Conservation (phyloP, 1,284 basidiomycete genomes). For the Dichomitus squalens region DNA sequence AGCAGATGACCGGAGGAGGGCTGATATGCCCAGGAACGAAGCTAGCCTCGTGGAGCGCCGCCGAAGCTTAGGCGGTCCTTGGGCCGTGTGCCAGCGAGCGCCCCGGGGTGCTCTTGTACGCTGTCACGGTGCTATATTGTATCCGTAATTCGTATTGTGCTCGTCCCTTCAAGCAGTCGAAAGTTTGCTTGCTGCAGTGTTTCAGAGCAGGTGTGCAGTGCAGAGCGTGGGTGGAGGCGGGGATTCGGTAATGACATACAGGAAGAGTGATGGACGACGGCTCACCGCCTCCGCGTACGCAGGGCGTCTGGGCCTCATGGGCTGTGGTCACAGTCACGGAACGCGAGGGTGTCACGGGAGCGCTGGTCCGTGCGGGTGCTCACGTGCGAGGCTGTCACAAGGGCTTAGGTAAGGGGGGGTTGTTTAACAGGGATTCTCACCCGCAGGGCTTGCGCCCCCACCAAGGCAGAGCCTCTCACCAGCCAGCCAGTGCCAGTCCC, state of each 20-base stretch:
- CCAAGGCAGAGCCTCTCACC: constrained; percentile 30
- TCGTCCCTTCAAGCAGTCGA: too few relatives aligned
- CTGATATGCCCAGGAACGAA: constrained; percentile 4
- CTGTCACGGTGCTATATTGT: neutral
- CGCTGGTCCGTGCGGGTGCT: constrained; percentile 25
- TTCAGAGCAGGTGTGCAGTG: neutral
- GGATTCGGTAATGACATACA: too few relatives aligned
- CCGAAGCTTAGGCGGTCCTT: constrained; percentile 4
- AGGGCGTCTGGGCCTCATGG: too few relatives aligned
- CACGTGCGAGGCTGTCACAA: constrained; percentile 25
- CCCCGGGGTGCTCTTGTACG: neutral
- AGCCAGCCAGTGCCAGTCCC: constrained; percentile 23
- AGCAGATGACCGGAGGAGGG: neutral
- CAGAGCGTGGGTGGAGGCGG: neutral
- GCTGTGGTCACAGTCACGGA: constrained; percentile 24
- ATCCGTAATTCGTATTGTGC: neutral
- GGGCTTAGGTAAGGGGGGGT: constrained; percentile 21
- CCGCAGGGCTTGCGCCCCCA: constrained; percentile 27
- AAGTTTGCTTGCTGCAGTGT: neutral
- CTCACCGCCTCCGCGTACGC: too few relatives aligned
- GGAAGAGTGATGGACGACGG: neutral
- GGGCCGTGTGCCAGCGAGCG: neutral
- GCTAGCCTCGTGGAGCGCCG: neutral
- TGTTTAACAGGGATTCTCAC: constrained; percentile 28
- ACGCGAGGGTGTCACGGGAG: constrained; percentile 22